These are phyloP conservation scores for Suillus discolor DNA, from an alignment of 768 basidiomycete genomes.

Conservation along the genomic window DNA sequence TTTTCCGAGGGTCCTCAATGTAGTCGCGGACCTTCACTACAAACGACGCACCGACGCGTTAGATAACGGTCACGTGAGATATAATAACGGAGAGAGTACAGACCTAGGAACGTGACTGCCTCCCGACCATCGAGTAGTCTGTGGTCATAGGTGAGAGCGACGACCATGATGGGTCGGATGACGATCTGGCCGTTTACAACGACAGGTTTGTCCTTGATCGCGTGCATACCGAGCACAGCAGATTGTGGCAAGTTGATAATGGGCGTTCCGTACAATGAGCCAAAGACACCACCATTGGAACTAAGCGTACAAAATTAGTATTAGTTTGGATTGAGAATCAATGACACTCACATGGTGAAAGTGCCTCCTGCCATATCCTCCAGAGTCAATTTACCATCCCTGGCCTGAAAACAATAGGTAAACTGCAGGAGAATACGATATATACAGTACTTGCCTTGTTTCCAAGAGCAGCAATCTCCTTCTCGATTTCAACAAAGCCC, in stretches of 20 bases:
- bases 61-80: constrained; percentile 5
- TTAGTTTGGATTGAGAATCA: background rate
- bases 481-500: constrained; percentile 90
- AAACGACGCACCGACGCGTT: background rate
- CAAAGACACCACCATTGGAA: constrained; percentile 99
- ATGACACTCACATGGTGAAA: constrained; percentile 86
- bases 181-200: constrained; percentile 96
- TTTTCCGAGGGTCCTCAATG: constrained; percentile 90
- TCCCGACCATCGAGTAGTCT: constrained; percentile 94
- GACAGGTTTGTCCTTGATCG: constrained; percentile 88
- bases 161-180: constrained; percentile 95
- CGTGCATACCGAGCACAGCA: constrained; percentile 95
- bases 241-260: constrained; percentile 98
- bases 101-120: constrained; percentile 96
- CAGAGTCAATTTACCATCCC: constrained; percentile 90
- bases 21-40: constrained; percentile 91
- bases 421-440: background rate
- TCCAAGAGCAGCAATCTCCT: constrained; percentile 87
- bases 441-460: constrained; percentile 59
- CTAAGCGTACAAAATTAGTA: constrained; percentile 39
- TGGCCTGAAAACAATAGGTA: constrained; percentile 42
- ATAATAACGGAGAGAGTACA: constrained; percentile 31
- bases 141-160: constrained; percentile 95
- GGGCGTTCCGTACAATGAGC: constrained; percentile 94
- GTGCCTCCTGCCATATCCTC: constrained; percentile 98